A percentile compares a stretch with the other conserved stretches of the same genome.
Conservation (phyloP, 1,139 yeast species). For the Candida frijolesensis region DNA sequence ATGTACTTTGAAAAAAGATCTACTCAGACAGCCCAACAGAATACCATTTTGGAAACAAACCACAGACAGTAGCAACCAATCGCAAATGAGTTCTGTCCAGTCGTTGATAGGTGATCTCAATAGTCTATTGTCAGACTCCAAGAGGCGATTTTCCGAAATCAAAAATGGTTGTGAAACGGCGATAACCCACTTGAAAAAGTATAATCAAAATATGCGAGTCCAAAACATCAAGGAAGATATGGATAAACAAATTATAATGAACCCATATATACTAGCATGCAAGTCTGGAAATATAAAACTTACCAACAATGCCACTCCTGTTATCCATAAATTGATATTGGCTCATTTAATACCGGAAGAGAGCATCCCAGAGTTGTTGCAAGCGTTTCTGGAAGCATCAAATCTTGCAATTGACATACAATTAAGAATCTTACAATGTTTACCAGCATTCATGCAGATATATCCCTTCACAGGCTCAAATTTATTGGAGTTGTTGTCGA, state of each 20-base stretch:
- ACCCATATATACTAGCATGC: conserved; percentile 76
- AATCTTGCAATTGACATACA: conserved; percentile 81
- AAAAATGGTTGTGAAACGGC: conserved; percentile 68
- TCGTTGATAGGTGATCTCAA: conserved; percentile 59
- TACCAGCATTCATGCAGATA: conserved; percentile 72
- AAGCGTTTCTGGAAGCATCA: conserved; percentile 72
- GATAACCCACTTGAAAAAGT: conserved; percentile 46
- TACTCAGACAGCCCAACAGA: neutral
- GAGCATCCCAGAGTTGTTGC: conserved; percentile 57
- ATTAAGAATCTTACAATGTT: conserved; percentile 79
- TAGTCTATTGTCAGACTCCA: conserved; percentile 65
- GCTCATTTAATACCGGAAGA: conserved; percentile 50
- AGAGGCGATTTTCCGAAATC: conserved; percentile 68
- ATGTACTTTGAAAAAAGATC: neutral
- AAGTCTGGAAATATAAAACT: conserved; percentile 74
- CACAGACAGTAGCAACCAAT: neutral
- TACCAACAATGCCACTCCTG: conserved; percentile 69
- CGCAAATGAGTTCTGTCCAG: conserved; percentile 38
- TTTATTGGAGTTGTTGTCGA: conserved; percentile 59
- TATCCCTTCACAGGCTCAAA: conserved; percentile 64
- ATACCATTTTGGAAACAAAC: too few relatives aligned
- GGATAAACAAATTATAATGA: conserved; percentile 53
- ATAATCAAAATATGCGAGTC: conserved; percentile 19
- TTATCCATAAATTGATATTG: conserved; percentile 61
- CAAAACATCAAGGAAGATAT: conserved; percentile 27